Percentiles rank a stretch among this genome's conserved stretches.
phyloP scores from a whole-genome alignment of 2,329 filamentous ascomycete genomes.

The Hypomyces rosellus region DNA sequence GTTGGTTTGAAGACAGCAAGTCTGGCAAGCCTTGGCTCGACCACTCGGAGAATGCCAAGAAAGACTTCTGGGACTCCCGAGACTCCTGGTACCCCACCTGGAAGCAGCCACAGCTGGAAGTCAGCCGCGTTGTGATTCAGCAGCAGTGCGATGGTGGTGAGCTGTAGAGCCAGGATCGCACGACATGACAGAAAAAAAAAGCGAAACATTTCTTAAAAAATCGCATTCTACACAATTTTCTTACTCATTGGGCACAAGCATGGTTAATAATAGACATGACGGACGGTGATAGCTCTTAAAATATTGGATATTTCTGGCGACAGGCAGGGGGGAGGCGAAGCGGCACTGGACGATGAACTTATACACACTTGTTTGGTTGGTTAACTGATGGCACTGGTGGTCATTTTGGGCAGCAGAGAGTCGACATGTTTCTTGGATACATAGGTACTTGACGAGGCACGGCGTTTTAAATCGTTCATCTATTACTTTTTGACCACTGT shows the following conservation, averaged over 20 bases:
- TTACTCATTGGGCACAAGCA: background rate
- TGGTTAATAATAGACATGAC: background rate
- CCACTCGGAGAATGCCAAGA: constrained; percentile 55
- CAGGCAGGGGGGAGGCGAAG: background rate
- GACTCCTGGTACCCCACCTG: constrained; percentile 65
- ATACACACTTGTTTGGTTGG: background rate
- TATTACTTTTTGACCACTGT: too few species aligned
- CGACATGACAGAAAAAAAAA: too few species aligned
- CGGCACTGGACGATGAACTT: background rate
- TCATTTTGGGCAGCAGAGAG: background rate
- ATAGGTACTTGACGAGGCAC: background rate
- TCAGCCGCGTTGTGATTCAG: constrained; percentile 65
- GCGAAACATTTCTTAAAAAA: background rate
- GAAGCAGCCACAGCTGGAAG: constrained; percentile 60
- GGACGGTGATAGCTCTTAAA: background rate
- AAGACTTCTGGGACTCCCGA: constrained; percentile 69
- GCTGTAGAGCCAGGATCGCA: constrained; percentile 24
- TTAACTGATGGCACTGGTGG: background rate
- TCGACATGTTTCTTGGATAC: background rate
- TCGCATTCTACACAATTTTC: background rate
- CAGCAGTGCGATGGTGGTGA: constrained; percentile 62
- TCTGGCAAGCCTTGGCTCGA: constrained; percentile 76
- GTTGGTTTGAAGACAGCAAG: constrained; percentile 73
- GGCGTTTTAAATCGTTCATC: background rate
- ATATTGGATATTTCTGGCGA: too few species aligned